Percentiles rank a stretch among this genome's conserved stretches.
phyloP scores from a whole-genome alignment of 805 yeast genomes.

The Yarrowia sp. region DNA sequence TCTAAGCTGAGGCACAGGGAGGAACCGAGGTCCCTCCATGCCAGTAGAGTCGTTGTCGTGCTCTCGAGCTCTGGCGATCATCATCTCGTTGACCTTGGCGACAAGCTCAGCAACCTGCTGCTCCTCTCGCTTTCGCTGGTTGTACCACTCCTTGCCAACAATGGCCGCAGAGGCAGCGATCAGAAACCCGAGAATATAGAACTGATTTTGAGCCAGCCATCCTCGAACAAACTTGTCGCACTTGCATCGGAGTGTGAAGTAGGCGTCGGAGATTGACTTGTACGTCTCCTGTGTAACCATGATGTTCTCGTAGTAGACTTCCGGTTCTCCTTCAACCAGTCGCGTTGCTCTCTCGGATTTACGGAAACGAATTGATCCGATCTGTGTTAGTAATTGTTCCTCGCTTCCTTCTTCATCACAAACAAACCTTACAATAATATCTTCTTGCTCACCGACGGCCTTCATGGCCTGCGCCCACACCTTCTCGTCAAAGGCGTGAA shows the following conservation, averaged over 20 bases:
- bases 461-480: slow-evolving; percentile 27
- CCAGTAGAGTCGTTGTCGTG: neutral
- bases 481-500: slow-evolving; percentile 24
- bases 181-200: slow-evolving; percentile 25
- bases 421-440: slow-evolving; percentile 27
- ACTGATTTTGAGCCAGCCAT: slow-evolving; percentile 26
- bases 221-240: slow-evolving; percentile 24
- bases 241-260: slow-evolving; percentile 24
- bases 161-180: slow-evolving; percentile 6
- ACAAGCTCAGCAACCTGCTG: slow-evolving; percentile 2
- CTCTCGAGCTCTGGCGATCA: neutral
- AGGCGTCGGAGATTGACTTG: slow-evolving; percentile 26
- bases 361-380: slow-evolving; percentile 22
- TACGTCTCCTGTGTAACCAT: slow-evolving; percentile 9
- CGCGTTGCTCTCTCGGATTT: slow-evolving; percentile 8
- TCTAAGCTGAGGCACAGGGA: slow-evolving; percentile 16
- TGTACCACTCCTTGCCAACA: slow-evolving; percentile 1
- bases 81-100: neutral
- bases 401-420: neutral
- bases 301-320: slow-evolving; percentile 17
- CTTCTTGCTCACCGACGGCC: slow-evolving; percentile 27
- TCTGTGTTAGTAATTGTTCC: slow-evolving; percentile 15
- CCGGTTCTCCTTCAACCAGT: slow-evolving; percentile 24
- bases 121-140: slow-evolving; percentile 13
- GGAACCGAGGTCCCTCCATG: neutral